A percentile compares a stretch with the other conserved stretches of the same genome.
Conservation (phyloP, 2,329 filamentous ascomycete species). For the Aspergillus flavus region DNA sequence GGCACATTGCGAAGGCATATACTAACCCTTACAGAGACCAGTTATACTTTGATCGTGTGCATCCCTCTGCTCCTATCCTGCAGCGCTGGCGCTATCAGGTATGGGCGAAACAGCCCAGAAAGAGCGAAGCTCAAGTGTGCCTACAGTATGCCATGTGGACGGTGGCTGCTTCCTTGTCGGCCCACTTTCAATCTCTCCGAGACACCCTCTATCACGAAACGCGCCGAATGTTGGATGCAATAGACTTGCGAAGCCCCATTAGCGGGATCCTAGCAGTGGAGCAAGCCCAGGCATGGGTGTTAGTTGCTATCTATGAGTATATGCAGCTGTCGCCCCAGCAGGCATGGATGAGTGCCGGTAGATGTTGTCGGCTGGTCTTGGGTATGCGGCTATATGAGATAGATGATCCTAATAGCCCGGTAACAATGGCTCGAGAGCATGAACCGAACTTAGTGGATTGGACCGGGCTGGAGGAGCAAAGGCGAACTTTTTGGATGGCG, state of each 20-base stretch:
- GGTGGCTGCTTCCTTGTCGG: constrained; percentile 35
- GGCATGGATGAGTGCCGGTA: constrained; percentile 41
- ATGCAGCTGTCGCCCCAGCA: constrained; percentile 36
- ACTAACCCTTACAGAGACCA: constrained; percentile 26
- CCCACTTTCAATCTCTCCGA: constrained; percentile 32
- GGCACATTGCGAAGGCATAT: no score
- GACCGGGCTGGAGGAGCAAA: constrained; percentile 37
- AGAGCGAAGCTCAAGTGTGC: constrained; percentile 23
- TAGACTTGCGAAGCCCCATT: constrained; percentile 17
- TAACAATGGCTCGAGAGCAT: constrained; percentile 14
- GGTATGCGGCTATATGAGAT: constrained; percentile 39
- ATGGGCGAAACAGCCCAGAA: constrained; percentile 25
- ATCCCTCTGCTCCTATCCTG: constrained; percentile 31
- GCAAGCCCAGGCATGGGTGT: constrained; percentile 40
- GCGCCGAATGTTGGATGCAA: constrained; percentile 25
- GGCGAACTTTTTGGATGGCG: constrained; percentile 46
- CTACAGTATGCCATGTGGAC: constrained; percentile 44
- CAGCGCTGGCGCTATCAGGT: constrained; percentile 32
- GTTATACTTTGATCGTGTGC: constrained; percentile 36
- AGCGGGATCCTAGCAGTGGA: constrained; percentile 27
- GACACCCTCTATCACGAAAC: constrained; percentile 31
- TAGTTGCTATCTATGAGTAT: constrained; percentile 42
- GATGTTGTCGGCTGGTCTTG: constrained; percentile 42
- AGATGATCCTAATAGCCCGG: constrained; percentile 29
- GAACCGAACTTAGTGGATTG: constrained; percentile 23